A percentile compares a stretch with the other conserved stretches of the same genome.
phyloP scores from a whole-genome alignment of 305 asterid species.

The Fraxinus paxiana region DNA sequence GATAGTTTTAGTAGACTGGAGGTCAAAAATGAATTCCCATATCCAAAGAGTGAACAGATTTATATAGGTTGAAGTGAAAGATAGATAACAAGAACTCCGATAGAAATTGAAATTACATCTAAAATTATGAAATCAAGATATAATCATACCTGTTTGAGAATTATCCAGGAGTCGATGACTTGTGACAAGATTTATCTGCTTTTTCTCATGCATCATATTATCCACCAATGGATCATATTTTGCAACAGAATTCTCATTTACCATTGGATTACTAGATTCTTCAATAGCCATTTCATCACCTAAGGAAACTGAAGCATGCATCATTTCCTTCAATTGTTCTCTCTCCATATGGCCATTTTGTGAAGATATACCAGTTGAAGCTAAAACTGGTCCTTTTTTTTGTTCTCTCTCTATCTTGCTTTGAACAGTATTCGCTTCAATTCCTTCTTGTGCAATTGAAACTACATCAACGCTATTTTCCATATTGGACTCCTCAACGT shows the following conservation, averaged over 20 bases:
- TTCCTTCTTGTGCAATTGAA: conserved; percentile 28
- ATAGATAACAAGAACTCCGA: not conserved
- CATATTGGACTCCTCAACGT: conserved; percentile 32
- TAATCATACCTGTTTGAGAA: conserved; percentile 41
- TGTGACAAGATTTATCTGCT: conserved; percentile 22
- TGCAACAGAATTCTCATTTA: conserved; percentile 26
- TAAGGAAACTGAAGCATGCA: conserved; percentile 19
- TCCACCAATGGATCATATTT: conserved; percentile 26
- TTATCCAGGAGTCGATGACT: conserved; percentile 18
- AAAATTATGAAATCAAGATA: conserved; percentile 17
- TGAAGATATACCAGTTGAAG: conserved; percentile 22
- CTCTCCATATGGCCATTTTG: conserved; percentile 25
- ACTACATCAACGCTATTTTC: conserved; percentile 26
- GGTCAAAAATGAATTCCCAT: not conserved
- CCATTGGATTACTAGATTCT: conserved; percentile 27
- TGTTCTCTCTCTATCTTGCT: conserved; percentile 17
- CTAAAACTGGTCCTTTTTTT: conserved; percentile 18
- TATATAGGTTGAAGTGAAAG: not conserved
- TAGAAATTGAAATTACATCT: not conserved
- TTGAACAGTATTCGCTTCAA: conserved; percentile 19
- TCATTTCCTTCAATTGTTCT: conserved; percentile 29
- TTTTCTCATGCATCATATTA: conserved; percentile 30
- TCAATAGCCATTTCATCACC: conserved; percentile 22
- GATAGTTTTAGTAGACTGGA: not conserved
- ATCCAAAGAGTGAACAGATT: conserved; percentile 2